A percentile compares a stretch with the other conserved stretches of the same genome.
These are phyloP conservation scores for Cercospora canescens DNA, from an alignment of 2,329 filamentous ascomycete species.

Conservation along the genomic window DNA sequence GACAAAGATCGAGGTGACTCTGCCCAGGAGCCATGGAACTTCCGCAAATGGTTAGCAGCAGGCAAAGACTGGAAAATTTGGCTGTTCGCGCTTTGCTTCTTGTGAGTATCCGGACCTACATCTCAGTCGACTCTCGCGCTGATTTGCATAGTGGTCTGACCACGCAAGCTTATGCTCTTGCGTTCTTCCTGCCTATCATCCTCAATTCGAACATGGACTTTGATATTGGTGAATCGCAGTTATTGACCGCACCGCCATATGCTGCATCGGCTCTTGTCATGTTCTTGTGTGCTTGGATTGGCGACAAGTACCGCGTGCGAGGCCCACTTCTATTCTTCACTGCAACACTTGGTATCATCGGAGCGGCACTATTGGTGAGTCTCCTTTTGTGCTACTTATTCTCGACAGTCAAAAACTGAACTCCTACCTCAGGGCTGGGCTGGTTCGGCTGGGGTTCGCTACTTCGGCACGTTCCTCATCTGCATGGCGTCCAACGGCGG, in stretches of 20 bases:
- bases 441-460: slow-evolving; percentile 21
- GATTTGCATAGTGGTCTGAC: background rate
- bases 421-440: background rate
- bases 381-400: background rate
- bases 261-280: slow-evolving; percentile 30
- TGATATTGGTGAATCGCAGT: slow-evolving; percentile 42
- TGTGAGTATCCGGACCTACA: background rate
- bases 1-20: background rate
- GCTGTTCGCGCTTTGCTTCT: background rate
- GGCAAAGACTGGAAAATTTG: background rate
- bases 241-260: slow-evolving; percentile 48
- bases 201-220: slow-evolving; percentile 39
- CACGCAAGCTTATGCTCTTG: slow-evolving; percentile 3
- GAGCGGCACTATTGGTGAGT: background rate
- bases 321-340: slow-evolving; percentile 27
- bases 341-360: slow-evolving; percentile 1
- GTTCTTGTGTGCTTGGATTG: slow-evolving; percentile 24
- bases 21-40: background rate
- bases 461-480: slow-evolving; percentile 33
- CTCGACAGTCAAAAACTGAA: slow-evolving; percentile 22
- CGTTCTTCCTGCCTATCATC: slow-evolving; percentile 10
- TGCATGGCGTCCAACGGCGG: slow-evolving; percentile 25
- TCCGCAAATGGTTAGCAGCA: background rate
- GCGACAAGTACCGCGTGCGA: slow-evolving; percentile 27
- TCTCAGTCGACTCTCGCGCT: background rate